Evolutionary conservation across 208 protist species (phyloP).

Genomic region (Phytomonas francai): DNA sequence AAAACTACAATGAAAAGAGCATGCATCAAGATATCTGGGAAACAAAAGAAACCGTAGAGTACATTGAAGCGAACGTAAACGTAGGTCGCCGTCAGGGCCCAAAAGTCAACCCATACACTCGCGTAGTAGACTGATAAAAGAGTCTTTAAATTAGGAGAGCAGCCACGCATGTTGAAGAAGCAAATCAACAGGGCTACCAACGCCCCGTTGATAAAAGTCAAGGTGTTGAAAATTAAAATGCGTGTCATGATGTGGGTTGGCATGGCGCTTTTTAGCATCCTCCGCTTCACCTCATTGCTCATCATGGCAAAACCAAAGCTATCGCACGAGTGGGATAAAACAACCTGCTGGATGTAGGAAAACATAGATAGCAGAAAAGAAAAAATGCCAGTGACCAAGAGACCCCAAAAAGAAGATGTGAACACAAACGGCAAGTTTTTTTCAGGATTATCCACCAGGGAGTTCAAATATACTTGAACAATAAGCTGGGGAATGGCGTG

Average conservation of each 20-base stretch:
- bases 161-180: constrained; percentile 27
- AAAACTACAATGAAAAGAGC: constrained; percentile 21
- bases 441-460: neutral
- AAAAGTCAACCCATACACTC: constrained; percentile 18
- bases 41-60: constrained; percentile 17
- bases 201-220: constrained; percentile 17
- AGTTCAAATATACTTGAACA: constrained; percentile 56
- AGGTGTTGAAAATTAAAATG: constrained; percentile 17
- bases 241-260: constrained; percentile 20
- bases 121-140: constrained; percentile 31
- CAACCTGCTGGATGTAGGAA: constrained; percentile 35
- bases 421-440: constrained; percentile 2
- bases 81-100: constrained; percentile 19
- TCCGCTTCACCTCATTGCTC: constrained; percentile 14
- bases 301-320: constrained; percentile 58
- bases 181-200: constrained; percentile 23
- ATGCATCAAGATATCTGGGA: constrained; percentile 31
- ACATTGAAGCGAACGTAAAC: constrained; percentile 27
- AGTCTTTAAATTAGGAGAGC: constrained; percentile 14
- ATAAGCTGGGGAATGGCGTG: constrained; percentile 62
- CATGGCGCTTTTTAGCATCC: constrained; percentile 9
- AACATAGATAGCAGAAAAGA: constrained; percentile 52
- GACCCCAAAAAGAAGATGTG: constrained; percentile 24
- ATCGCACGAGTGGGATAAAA: constrained; percentile 65
- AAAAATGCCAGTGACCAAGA: constrained; percentile 23